A percentile compares a stretch with the other conserved stretches of the same genome.
Evolutionary conservation across 1,139 yeast genomes (phyloP).

Genomic region (Torulaspora globosa): DNA sequence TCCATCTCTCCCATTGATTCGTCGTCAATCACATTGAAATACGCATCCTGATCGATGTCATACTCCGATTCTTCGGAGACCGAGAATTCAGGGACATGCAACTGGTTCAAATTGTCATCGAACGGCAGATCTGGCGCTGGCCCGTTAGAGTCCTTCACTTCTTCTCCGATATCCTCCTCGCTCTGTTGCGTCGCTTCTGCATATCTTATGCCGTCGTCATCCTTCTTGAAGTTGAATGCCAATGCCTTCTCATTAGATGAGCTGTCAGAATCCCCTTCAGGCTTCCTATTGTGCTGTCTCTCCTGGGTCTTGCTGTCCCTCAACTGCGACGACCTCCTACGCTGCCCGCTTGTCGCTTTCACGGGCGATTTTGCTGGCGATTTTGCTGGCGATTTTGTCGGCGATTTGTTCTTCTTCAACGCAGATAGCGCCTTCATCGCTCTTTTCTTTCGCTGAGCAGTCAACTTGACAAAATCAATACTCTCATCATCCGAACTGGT

Average conservation of each 20-base stretch:
- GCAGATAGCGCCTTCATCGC: constrained; percentile 51
- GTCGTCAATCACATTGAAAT: constrained; percentile 63
- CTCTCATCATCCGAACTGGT: constrained; percentile 63
- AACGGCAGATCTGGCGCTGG: constrained; percentile 26
- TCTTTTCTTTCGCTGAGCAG: constrained; percentile 59
- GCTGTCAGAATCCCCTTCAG: constrained; percentile 8
- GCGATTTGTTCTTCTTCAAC: constrained; percentile 37
- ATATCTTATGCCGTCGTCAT: constrained; percentile 32
- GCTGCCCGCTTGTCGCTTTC: background rate
- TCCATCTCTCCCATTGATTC: constrained; percentile 42
- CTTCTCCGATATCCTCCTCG: constrained; percentile 73
- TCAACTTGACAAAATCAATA: constrained; percentile 65
- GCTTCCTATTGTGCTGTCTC: constrained; percentile 1
- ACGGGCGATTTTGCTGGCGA: constrained; percentile 1
- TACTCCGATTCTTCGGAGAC: constrained; percentile 52
- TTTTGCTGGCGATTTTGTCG: constrained; percentile 5
- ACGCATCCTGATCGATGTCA: constrained; percentile 68
- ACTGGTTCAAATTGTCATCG: constrained; percentile 42
- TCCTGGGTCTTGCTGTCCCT: background rate
- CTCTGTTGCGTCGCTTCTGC: constrained; percentile 27
- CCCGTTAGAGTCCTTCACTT: constrained; percentile 37
- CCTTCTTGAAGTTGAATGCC: constrained; percentile 51
- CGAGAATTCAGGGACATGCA: constrained; percentile 36
- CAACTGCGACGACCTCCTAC: constrained; percentile 10
- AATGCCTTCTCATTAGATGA: constrained; percentile 45